Evolutionary conservation across 176 grass and related monocot species (phyloP).

Genomic region (Aegilops sharonensis): DNA sequence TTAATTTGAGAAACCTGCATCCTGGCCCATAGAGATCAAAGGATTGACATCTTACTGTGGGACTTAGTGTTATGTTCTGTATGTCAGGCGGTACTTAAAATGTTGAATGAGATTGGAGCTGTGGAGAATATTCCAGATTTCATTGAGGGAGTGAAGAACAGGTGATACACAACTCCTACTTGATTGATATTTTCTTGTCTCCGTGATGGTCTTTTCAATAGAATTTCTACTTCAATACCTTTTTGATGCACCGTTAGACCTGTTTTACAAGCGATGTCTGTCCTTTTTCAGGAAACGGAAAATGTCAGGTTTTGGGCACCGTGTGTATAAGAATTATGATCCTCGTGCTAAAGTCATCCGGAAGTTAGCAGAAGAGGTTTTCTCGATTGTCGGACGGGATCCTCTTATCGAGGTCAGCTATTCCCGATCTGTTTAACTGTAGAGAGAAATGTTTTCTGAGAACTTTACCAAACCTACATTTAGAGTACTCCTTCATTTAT

Average conservation of each 20-base stretch:
- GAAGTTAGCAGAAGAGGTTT: conserved; percentile 93
- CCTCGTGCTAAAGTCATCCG: conserved; percentile 95
- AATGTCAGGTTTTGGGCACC: conserved; percentile 94
- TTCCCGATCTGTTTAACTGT: background rate
- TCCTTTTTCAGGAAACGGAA: conserved; percentile 73
- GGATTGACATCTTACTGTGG: background rate
- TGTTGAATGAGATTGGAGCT: conserved; percentile 91
- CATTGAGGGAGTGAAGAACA: conserved; percentile 96
- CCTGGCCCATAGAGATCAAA: conserved; percentile 3
- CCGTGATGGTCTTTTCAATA: background rate
- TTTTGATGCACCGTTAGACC: background rate
- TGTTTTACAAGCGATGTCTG: conserved; percentile 19
- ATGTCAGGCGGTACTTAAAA: conserved; percentile 95
- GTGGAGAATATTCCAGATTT: conserved; percentile 92
- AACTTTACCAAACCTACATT: background rate
- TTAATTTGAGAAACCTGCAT: background rate
- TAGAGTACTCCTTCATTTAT: background rate
- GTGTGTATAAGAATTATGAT: conserved; percentile 98
- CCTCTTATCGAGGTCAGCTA: conserved; percentile 84
- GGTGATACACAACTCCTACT: conserved; percentile 38
- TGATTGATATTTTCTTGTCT: conserved; percentile 3
- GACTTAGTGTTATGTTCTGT: conserved; percentile 24
- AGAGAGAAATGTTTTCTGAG: background rate
- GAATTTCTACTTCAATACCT: background rate
- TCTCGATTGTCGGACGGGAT: conserved; percentile 93